phyloP scores from a whole-genome alignment of 2,329 filamentous ascomycete genomes.

The Coniochaeta prunicola region DNA sequence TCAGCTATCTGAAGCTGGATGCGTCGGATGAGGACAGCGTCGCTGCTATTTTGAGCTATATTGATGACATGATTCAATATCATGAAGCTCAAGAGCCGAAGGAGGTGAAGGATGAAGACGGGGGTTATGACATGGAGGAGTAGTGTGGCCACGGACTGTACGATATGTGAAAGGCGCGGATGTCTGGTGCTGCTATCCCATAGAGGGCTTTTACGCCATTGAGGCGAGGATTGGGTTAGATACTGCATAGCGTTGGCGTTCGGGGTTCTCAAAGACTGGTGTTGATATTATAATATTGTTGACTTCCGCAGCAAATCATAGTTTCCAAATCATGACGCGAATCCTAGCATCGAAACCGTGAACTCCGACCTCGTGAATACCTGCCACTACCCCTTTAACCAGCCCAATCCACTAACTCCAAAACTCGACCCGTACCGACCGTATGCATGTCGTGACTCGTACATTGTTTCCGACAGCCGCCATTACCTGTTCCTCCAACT shows the following conservation, averaged over 20 bases:
- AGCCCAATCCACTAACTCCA: not conserved
- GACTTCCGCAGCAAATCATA: not conserved
- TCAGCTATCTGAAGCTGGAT: conserved; percentile 87
- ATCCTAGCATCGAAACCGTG: not conserved
- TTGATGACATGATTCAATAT: conserved; percentile 89
- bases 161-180: conserved; percentile 9
- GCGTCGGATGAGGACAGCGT: conserved; percentile 90
- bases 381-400: not conserved
- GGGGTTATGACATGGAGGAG: conserved; percentile 35
- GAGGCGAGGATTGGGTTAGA: not conserved
- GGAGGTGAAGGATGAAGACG: conserved; percentile 63
- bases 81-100: conserved; percentile 89
- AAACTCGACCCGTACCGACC: not conserved
- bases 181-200: not conserved
- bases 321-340: not conserved
- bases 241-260: conserved; percentile 37
- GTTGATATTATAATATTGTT: not conserved
- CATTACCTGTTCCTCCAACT: not conserved
- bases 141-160: conserved; percentile 9
- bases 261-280: conserved; percentile 9
- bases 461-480: not conserved
- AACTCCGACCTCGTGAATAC: not conserved
- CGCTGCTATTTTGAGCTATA: conserved; percentile 75
- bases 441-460: not conserved
- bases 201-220: not conserved